Evolutionary conservation across 352 stramenopile genomes (phyloP), one percentile per base, ranked within the genome.

Genomic region (Globisporangium megalacanthum): DNA sequence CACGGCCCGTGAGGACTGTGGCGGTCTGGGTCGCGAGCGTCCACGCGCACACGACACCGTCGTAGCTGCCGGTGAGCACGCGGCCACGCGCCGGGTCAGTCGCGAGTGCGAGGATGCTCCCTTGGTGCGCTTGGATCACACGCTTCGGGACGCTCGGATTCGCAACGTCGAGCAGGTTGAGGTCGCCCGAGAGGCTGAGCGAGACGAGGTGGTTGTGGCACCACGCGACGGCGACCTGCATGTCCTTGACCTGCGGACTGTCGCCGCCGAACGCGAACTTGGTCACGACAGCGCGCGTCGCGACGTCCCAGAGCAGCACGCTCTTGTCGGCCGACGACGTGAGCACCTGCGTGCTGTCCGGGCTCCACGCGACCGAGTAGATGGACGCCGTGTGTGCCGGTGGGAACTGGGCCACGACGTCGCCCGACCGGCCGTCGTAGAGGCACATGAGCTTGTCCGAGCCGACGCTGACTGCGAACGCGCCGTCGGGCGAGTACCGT

Each of bases 301-400:
- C 78, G n/a, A 96, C 71, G 53, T 95, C 79, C 77, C 96, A 97
- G 37, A 99, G 73, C 52, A 97, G 81, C 44, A 97, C 92, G 6
- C 91, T 98, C 70, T 98, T 98, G 78, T 99, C 96, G 5, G 95
- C 96, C 5, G 89, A 98, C 42, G 92, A 95, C 2, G 96, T 99
- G 6, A 98, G 65, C 22, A 99, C 49, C 64, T 95, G 81, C 56
- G 75, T 89, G 20, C 89, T 86, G 68, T 98, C 89, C 0, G 83
- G 75, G 67, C 82, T 96, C 89, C 92, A 99, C 15, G 82, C 85
- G 49, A 98, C 92, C 22, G 84, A 92, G 75, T 98, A 99, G 64
- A 99, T 98, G 29, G 89, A 98, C 13, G 89, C 94, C 52, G 79
- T 64, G 71, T 98, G 96, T 6, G 79, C 67, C 4, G 64, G 56